phyloP scores from a whole-genome alignment of 148 eudicot species.

The Polygonum maritimum region DNA sequence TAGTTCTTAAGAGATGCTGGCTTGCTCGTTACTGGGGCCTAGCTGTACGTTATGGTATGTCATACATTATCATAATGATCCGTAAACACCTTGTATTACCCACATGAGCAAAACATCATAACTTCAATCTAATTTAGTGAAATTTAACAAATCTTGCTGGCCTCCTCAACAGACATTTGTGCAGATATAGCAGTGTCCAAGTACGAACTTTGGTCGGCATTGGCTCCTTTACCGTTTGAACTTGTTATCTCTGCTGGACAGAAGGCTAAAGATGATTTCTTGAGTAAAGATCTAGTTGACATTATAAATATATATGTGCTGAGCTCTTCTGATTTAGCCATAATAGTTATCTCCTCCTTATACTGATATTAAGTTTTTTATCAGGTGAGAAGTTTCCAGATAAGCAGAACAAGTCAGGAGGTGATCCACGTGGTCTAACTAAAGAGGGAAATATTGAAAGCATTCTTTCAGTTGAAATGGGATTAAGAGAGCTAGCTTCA shows the following conservation, averaged over 20 bases:
- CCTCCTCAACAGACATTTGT: conserved; percentile 55
- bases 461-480: conserved; percentile 99
- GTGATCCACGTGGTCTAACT: conserved; percentile 61
- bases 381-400: conserved; percentile 53
- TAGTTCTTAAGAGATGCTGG: conserved; percentile 98
- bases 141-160: not conserved
- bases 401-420: conserved; percentile 41
- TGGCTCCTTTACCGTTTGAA: conserved; percentile 98
- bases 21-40: conserved; percentile 98
- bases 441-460: conserved; percentile 96
- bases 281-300: conserved; percentile 40
- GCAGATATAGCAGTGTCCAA: conserved; percentile 81
- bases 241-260: conserved; percentile 94
- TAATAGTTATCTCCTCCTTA: not conserved
- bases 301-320: conserved; percentile 14
- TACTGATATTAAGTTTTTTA: not conserved
- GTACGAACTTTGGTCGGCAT: conserved; percentile 88
- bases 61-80: not conserved
- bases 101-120: not conserved
- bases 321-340: not conserved
- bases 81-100: not conserved
- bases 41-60: conserved; percentile 76
- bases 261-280: conserved; percentile 76
- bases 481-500: conserved; percentile 83
- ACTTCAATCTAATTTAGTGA: not conserved